Evolutionary conservation across 2,329 filamentous ascomycete genomes (phyloP), one percentile per base, ranked within the genome.

Genomic region (Fusarium sp.): DNA sequence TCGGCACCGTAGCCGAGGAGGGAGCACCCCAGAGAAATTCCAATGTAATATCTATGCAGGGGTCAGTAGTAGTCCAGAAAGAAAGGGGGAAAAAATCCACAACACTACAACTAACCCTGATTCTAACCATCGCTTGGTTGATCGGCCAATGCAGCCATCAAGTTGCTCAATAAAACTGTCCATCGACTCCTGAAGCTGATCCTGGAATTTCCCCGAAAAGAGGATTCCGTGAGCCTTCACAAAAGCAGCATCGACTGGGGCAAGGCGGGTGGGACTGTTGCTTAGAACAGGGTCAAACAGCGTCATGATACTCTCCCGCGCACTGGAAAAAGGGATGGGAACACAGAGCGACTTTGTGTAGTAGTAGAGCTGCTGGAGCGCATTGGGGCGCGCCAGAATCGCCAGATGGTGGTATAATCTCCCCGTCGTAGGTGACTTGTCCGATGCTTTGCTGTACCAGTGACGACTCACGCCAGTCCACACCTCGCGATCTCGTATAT

Each of bases 361-460:
- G 57, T 86, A 91, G 67, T 85, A 92, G 0, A 93, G 74, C 70
- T 94, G 90, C 52, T 89, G 85, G 0, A 92, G 74, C 1, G 84
- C 83, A 56, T 91, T 88, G 0, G 89, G 89, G 0, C 89, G 77
- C 0, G 91, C 88, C 0, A 94, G 73, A 23, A 94, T 93, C 0
- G 93, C 94, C 0, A 97, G 78, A 69, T 97, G 93, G 65, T 98
- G 93, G 56, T 97, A 95, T 0, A 98, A 80, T 0, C 93, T 82
- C 0, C 94, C 94, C 0, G 90, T 87, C 0, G 83, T 84, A 0
- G 93, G 92, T 0, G 86, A 86, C 25, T 88, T 88, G 65, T 96
- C 90, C 0, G 91, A 90, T 0, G 92, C 91, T 65, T 90, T 90
- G 3, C 84, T 88, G 65, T 96, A 97, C 95, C 94, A 98, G 37